Conservation (phyloP, 2,329 filamentous ascomycete genomes). For the Capronia coronata region DNA sequence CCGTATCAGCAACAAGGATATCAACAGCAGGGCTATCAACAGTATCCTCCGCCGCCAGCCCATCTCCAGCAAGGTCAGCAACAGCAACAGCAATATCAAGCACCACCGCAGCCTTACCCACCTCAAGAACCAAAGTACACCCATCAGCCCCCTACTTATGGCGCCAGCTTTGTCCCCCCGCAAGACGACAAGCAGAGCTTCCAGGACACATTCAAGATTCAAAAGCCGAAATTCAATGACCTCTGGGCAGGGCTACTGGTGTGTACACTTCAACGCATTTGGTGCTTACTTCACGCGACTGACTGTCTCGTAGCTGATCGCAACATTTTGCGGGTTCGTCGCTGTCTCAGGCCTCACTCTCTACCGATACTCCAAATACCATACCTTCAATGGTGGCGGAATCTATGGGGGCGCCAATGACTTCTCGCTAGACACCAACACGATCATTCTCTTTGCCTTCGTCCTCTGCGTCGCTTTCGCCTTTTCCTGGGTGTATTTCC, state of each 20-base stretch:
- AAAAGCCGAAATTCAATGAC: constrained; percentile 83
- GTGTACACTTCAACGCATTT: constrained; percentile 26
- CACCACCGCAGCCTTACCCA: constrained; percentile 9
- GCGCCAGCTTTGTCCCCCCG: constrained; percentile 34
- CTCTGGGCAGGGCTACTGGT: constrained; percentile 79
- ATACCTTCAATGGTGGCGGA: constrained; percentile 59
- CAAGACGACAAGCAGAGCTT: constrained; percentile 53
- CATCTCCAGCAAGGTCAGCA: constrained; percentile 6
- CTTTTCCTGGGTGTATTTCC: constrained; percentile 71
- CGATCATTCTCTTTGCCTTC: constrained; percentile 76
- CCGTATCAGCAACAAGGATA: constrained; percentile 20
- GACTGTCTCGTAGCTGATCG: constrained; percentile 51
- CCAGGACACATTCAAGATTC: constrained; percentile 73
- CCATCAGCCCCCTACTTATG: constrained; percentile 35
- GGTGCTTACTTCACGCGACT: background rate
- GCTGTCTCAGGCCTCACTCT: constrained; percentile 71
- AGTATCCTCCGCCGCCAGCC: constrained; percentile 15
- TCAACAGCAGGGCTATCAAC: constrained; percentile 17
- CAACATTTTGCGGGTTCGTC: constrained; percentile 65
- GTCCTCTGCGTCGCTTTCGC: constrained; percentile 66
- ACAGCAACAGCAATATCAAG: constrained; percentile 15
- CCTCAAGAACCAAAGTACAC: constrained; percentile 23
- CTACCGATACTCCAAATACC: constrained; percentile 62
- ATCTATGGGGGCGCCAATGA: constrained; percentile 65
- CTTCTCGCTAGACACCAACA: constrained; percentile 72